These are phyloP conservation scores for Phytophthora pisi DNA, from an alignment of 352 stramenopile genomes.

Conservation along the genomic window DNA sequence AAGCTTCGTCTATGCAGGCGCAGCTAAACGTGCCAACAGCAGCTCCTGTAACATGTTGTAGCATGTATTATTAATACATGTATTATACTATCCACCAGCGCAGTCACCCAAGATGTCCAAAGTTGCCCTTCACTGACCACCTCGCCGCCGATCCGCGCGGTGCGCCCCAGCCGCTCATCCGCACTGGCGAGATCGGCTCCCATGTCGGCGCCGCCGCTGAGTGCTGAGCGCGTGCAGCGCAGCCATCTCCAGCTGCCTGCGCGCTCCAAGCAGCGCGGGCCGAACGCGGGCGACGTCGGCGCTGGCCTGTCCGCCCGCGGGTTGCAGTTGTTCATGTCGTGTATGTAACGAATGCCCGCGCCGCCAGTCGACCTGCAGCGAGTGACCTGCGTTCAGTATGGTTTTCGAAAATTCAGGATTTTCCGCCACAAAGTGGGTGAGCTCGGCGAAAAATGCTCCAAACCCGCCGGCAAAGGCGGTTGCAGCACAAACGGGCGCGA, in stretches of 20 bases:
- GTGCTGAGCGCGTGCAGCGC: conserved; percentile 7
- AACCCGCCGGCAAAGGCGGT: conserved; percentile 11
- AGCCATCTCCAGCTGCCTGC: conserved; percentile 7
- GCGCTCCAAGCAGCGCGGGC: background rate
- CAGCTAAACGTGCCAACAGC: background rate
- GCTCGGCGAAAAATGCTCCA: conserved; percentile 20
- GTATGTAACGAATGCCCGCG: conserved; percentile 16
- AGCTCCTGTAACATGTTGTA: too few relatives aligned
- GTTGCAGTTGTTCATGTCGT: conserved; percentile 24
- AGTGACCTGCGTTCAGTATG: conserved; percentile 19
- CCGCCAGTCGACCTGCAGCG: background rate
- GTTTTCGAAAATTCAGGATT: conserved; percentile 17
- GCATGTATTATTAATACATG: too few relatives aligned
- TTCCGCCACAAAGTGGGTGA: conserved; percentile 11
- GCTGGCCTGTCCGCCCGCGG: conserved; percentile 6
- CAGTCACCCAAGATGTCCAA: background rate
- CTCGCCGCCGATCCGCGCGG: background rate
- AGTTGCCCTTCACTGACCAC: conserved; percentile 2
- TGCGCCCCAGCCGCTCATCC: background rate
- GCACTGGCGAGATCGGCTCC: conserved; percentile 17
- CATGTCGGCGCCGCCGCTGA: background rate
- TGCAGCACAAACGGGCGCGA: conserved; percentile 27
- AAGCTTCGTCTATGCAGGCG: background rate
- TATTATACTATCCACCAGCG: too few relatives aligned
- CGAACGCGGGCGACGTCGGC: conserved; percentile 8